Base-by-base conservation (phyloP, 2,329 filamentous ascomycete genomes). In the Colletotrichum tabaci region DNA sequence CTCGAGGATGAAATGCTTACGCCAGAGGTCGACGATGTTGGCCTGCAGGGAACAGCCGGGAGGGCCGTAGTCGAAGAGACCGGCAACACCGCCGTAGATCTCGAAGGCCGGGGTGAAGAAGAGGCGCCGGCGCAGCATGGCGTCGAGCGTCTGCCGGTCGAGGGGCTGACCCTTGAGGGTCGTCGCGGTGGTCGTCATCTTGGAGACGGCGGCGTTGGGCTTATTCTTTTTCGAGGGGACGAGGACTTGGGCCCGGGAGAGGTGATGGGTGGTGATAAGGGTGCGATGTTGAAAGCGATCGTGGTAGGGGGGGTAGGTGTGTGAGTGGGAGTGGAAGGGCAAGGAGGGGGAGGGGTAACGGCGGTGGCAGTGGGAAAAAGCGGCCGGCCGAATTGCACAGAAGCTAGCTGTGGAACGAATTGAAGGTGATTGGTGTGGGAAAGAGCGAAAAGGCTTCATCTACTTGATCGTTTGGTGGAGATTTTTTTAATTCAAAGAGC, bases 101-200 rank as follows among this genome's bases (percentile, higher is more conserved):
- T 98, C 96, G 83, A 98, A 98, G 66, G 95, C 92, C 65, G 95
- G 95, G 74, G 95, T 98, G 85, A 96, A 97, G 87, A 98, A 98
- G 85, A 96, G 87, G 82, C 95, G 93, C 75, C 95, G 93, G 76
- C 93, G 91, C 77, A 98, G 91, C 79, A 98, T 90, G 73, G 91
- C 93, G 80, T 98, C 96, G 79, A 98, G 90, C 68, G 90, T 86
- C 71, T 88, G 85, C 79, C 94, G 91, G 84, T 98, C 95, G 77
- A 99, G 92, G 84, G 94, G 91, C 87, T 98, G 92, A 78, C 96
- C 96, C 84, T 93, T 95, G 80, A 94, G 91, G 72, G 95, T 97
- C 75, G 93, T 96, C 44, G 87, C 86, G 67, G 84, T 81, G 69
- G 86, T 82, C 61, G 85, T 82, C 87, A 88, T 89, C 62, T 78